phyloP scores from a whole-genome alignment of 768 basidiomycete genomes.

The Polyporus arcularius region DNA sequence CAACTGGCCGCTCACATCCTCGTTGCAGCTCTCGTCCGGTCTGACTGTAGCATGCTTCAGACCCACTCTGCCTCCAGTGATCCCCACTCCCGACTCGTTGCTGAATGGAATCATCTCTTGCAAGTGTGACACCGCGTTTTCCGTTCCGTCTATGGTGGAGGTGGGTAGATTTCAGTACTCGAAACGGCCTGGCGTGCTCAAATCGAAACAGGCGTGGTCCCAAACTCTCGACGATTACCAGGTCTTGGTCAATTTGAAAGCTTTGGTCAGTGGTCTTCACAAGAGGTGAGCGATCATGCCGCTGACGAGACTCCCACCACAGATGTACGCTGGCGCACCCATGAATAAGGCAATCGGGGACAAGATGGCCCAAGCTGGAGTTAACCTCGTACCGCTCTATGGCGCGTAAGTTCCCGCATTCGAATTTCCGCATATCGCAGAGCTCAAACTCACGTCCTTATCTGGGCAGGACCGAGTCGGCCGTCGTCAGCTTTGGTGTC shows the following conservation, averaged over 20 bases:
- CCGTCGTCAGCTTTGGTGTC: not conserved
- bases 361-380: slow-evolving; percentile 33
- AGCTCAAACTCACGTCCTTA: slow-evolving; percentile 22
- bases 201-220: slow-evolving; percentile 23
- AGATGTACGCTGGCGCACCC: slow-evolving; percentile 43
- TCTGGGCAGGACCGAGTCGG: not conserved
- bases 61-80: slow-evolving; percentile 23
- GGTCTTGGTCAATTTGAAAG: slow-evolving; percentile 11
- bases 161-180: slow-evolving; percentile 8
- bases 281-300: not conserved
- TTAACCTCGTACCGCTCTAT: slow-evolving; percentile 35
- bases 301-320: not conserved
- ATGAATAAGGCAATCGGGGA: slow-evolving; percentile 38
- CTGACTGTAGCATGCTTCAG: slow-evolving; percentile 21
- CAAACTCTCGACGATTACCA: slow-evolving; percentile 8
- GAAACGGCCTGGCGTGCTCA: not conserved
- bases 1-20: not conserved
- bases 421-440: not conserved
- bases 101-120: slow-evolving; percentile 13
- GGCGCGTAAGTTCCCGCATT: slow-evolving; percentile 33
- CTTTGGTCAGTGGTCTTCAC: slow-evolving; percentile 10
- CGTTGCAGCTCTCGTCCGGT: slow-evolving; percentile 14
- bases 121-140: slow-evolving; percentile 8
- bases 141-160: slow-evolving; percentile 32
- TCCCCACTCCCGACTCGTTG: slow-evolving; percentile 25